Base-by-base conservation (phyloP, 345 rosid species). In the Camelina laxa region DNA sequence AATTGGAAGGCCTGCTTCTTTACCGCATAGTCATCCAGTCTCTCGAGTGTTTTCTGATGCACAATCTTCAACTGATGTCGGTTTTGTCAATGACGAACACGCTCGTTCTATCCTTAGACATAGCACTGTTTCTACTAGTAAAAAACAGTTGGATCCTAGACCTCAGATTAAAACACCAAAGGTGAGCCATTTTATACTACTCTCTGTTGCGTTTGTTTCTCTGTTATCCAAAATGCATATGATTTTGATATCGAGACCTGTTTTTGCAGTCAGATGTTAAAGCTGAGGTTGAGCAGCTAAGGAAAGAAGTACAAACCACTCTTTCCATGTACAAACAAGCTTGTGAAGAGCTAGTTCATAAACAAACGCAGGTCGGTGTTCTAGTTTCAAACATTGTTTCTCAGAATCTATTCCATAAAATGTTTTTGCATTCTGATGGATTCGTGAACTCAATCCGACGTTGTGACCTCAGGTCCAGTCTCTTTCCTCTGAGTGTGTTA, bases 281-380 rank as follows among this genome's bases (percentile, higher is more conserved):
- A 67, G 76, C 80, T 69, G 97, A 91, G 83, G 76, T 93, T 27
- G 92, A 86, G 67, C 79, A 76, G 82, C 82, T 93, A 63, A 83
- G 85, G 79, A 80, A 47, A 74, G 92, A 91, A 78, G 82, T 91
- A 65, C 88, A 75, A 71, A 75, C 60, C 75, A 85, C 97, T 7
- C 67, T 86, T 63, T 61, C 82, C 53, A 84, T 88, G 98, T 91
- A 91, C 74, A 80, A 85, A 69, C 72, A 79, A 67, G 87, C 91
- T 75, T 85, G 96, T 55, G 91, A 85, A 80, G 92, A 91, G 79
- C 86, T 93, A 31, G 86, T 91, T 17, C 85, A 82, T 69, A 79
- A 88, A 66, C 93, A 89, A 75, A 88, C 78, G 65, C 82, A 93
- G 93, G 98, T 93, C 12, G 16, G 71, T 50, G 35, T 57, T 63